Conservation (phyloP, 2,329 filamentous ascomycete genomes). For the Colletotrichum sp. region DNA sequence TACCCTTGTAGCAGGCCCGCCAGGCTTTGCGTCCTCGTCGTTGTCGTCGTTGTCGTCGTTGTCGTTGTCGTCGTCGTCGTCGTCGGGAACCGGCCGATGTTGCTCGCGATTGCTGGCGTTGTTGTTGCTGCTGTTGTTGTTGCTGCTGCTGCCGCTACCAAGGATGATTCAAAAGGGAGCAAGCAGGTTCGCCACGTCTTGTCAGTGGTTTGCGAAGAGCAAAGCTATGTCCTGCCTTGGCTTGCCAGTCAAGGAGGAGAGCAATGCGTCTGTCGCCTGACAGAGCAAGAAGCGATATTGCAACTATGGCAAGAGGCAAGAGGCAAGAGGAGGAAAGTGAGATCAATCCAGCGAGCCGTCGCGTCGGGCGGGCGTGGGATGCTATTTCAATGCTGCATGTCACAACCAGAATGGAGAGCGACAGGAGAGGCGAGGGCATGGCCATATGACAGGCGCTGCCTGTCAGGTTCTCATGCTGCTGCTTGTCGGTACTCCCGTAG, state of each 20-base stretch:
- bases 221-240: constrained; percentile 5
- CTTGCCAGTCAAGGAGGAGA: constrained; percentile 3
- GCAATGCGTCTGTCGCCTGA: not conserved
- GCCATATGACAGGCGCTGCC: not conserved
- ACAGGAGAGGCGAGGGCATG: not conserved
- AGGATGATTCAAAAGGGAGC: not conserved
- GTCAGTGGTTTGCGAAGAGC: not conserved
- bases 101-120: not conserved
- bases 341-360: not conserved
- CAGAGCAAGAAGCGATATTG: not conserved
- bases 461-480: not conserved
- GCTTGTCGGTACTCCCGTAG: not conserved
- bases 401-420: not conserved
- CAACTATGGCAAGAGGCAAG: not conserved
- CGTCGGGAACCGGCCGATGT: not conserved
- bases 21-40: not conserved
- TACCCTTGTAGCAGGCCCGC: not conserved
- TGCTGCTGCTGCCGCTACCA: not conserved
- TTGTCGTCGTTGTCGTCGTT: not conserved
- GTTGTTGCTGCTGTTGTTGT: not conserved
- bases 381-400: constrained; percentile 9
- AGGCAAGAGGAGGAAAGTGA: not conserved
- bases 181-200: not conserved
- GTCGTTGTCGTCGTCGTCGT: not conserved
- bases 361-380: not conserved